Evolutionary conservation across 371 early-diverging fungal species (phyloP).

Genomic region (Haplosporangium sp.): DNA sequence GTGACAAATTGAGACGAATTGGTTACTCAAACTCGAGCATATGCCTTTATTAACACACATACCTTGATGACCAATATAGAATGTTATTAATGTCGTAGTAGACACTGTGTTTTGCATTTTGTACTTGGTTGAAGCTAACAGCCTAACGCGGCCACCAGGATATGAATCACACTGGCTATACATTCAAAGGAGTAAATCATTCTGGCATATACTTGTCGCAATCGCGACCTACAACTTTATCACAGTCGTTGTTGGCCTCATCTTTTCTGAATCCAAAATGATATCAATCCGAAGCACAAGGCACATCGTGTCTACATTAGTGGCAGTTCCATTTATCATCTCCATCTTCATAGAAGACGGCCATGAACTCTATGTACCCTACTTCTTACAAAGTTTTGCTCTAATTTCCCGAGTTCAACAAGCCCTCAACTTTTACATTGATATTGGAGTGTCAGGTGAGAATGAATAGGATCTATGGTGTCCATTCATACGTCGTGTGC

Average conservation of each 20-base stretch:
- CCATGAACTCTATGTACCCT: slow-evolving; percentile 70
- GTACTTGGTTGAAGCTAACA: slow-evolving; percentile 74
- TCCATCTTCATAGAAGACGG: slow-evolving; percentile 58
- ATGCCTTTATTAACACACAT: background rate
- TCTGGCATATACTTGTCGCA: slow-evolving; percentile 41
- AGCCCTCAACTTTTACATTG: slow-evolving; percentile 69
- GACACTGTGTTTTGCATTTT: slow-evolving; percentile 72
- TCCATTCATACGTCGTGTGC: background rate
- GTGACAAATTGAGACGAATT: background rate
- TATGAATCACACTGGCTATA: slow-evolving; percentile 42
- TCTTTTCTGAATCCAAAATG: slow-evolving; percentile 60
- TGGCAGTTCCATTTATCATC: slow-evolving; percentile 45
- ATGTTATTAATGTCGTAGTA: slow-evolving; percentile 67
- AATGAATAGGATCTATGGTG: background rate
- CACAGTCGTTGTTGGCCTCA: slow-evolving; percentile 27
- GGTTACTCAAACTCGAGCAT: background rate
- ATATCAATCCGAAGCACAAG: slow-evolving; percentile 20
- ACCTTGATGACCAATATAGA: slow-evolving; percentile 42
- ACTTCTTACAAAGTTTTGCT: slow-evolving; percentile 71
- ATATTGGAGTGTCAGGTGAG: slow-evolving; percentile 59
- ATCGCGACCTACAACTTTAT: slow-evolving; percentile 49
- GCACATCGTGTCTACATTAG: slow-evolving; percentile 21
- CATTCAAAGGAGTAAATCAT: slow-evolving; percentile 28
- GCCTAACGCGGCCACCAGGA: slow-evolving; percentile 54
- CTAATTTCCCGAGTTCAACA: slow-evolving; percentile 69